Evolutionary conservation across 2,329 filamentous ascomycete genomes (phyloP).

Genomic region (Chlorencoelia australis): DNA sequence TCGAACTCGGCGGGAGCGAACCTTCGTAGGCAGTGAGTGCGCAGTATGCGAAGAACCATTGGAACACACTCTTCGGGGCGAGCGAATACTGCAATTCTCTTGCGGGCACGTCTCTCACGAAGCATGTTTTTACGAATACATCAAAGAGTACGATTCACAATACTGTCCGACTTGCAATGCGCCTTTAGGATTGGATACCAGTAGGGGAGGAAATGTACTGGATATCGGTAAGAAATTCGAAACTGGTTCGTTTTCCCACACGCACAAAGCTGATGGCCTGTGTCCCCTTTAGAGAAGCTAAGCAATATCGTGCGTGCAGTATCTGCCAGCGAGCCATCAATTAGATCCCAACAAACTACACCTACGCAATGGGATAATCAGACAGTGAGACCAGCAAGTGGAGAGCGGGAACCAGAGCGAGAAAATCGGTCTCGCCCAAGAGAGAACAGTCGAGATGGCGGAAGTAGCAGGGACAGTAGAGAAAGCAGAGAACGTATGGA

Average conservation of each 20-base stretch:
- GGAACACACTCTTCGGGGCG: constrained; percentile 87
- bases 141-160: constrained; percentile 86
- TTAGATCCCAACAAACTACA: constrained; percentile 37
- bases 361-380: constrained; percentile 60
- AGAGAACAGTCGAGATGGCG: constrained; percentile 27
- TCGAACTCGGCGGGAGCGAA: constrained; percentile 77
- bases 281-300: constrained; percentile 64
- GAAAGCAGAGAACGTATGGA: constrained; percentile 42
- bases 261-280: constrained; percentile 16
- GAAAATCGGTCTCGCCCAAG: constrained; percentile 22
- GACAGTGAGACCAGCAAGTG: constrained; percentile 43
- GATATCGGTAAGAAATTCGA: constrained; percentile 60
- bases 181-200: constrained; percentile 82
- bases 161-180: constrained; percentile 92
- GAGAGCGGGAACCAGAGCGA: constrained; percentile 29
- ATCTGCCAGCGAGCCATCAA: constrained; percentile 48
- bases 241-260: constrained; percentile 25
- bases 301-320: constrained; percentile 84
- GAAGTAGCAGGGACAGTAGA: constrained; percentile 24
- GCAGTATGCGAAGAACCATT: constrained; percentile 94
- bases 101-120: constrained; percentile 97
- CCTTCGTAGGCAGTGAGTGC: constrained; percentile 90
- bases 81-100: constrained; percentile 89
- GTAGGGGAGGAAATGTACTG: constrained; percentile 82
- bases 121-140: constrained; percentile 97